Percentiles rank a stretch among this genome's conserved stretches.
These are phyloP conservation scores for Cyclospora cayetanensis DNA, from an alignment of 169 alveolate species.

Conservation along the genomic window DNA sequence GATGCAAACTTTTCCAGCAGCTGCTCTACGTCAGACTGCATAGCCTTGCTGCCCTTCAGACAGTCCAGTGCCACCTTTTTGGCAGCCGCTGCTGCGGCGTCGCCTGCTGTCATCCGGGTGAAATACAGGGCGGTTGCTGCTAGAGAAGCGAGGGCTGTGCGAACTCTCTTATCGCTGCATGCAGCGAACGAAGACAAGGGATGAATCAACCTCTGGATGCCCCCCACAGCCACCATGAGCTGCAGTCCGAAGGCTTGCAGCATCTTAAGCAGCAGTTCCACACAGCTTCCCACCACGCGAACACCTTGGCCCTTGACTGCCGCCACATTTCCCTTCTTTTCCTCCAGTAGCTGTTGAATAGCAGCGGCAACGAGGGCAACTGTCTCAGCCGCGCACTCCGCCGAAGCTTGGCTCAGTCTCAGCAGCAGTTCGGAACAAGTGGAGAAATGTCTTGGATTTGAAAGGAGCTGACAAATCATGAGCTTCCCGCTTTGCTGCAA, in stretches of 20 bases:
- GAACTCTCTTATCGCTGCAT: slow-evolving; percentile 65
- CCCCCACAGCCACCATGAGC: slow-evolving; percentile 52
- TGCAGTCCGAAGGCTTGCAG: slow-evolving; percentile 61
- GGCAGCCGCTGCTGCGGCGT: slow-evolving; percentile 35
- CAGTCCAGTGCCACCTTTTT: slow-evolving; percentile 16
- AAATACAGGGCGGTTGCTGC: slow-evolving; percentile 64
- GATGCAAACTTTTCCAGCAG: background rate
- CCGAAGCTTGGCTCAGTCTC: slow-evolving; percentile 41
- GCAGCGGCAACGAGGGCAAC: slow-evolving; percentile 13
- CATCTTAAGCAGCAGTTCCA: slow-evolving; percentile 51
- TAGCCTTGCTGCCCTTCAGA: slow-evolving; percentile 64
- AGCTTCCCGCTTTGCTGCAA: slow-evolving; percentile 40
- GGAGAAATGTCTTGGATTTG: slow-evolving; percentile 42
- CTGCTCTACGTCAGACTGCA: slow-evolving; percentile 50
- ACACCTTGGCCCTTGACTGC: slow-evolving; percentile 57
- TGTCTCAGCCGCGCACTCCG: slow-evolving; percentile 22
- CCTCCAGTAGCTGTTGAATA: slow-evolving; percentile 41
- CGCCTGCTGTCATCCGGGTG: slow-evolving; percentile 35
- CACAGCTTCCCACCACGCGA: slow-evolving; percentile 34
- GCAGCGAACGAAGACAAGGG: slow-evolving; percentile 42
- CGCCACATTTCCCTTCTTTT: slow-evolving; percentile 68
- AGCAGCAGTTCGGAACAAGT: slow-evolving; percentile 48
- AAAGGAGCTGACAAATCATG: background rate
- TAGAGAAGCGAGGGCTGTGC: slow-evolving; percentile 10
- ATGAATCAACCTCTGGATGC: slow-evolving; percentile 41